These are phyloP conservation scores for Stachybotrys elegans DNA, from an alignment of 2,329 filamentous ascomycete species.

Conservation along the genomic window DNA sequence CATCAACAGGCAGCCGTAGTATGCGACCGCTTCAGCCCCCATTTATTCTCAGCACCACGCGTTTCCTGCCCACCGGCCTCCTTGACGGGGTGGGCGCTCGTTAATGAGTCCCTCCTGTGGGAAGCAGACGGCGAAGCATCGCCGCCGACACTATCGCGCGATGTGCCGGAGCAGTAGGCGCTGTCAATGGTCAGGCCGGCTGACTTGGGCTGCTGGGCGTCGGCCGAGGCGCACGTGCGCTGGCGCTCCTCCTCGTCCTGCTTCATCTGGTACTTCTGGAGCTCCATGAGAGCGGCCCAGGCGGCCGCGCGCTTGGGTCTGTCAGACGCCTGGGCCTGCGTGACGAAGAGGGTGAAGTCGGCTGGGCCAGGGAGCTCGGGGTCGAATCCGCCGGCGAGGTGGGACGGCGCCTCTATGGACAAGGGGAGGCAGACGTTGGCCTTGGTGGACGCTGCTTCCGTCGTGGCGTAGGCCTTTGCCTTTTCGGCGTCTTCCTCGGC, in stretches of 20 bases:
- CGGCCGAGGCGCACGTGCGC: background rate
- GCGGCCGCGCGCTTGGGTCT: background rate
- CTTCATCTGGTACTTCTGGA: background rate
- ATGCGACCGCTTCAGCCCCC: no score
- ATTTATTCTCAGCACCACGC: no score
- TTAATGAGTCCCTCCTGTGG: background rate
- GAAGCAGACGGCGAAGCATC: background rate
- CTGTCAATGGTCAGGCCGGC: background rate
- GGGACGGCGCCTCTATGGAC: background rate
- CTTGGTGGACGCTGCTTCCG: background rate
- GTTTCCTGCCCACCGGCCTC: no score
- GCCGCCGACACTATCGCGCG: background rate
- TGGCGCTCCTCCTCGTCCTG: background rate
- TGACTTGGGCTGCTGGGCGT: background rate
- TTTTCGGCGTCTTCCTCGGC: background rate
- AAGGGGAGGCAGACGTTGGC: background rate
- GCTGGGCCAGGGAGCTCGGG: background rate
- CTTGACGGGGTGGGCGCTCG: background rate
- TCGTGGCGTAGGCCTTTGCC: background rate
- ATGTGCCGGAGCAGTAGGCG: background rate
- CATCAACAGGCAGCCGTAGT: no score
- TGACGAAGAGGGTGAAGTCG: background rate
- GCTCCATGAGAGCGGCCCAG: background rate
- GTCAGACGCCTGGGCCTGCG: background rate
- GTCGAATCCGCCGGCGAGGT: background rate